These are phyloP conservation scores for Debaryomyces subglobosus DNA, from an alignment of 1,139 yeast genomes.

Conservation along the genomic window DNA sequence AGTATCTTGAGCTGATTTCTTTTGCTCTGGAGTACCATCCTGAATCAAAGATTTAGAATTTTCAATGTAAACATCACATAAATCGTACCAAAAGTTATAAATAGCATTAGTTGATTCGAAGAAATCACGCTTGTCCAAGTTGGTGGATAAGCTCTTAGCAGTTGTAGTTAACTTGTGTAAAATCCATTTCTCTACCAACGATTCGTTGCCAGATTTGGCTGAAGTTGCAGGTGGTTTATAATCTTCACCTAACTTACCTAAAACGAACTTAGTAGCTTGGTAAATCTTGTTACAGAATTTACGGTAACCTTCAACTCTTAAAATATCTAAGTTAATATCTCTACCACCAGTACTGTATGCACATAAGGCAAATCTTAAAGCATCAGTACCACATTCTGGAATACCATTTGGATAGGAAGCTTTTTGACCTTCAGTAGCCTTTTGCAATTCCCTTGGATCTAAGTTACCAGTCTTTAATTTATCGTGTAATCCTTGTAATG, in stretches of 20 bases:
- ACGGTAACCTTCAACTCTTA: conserved; percentile 98
- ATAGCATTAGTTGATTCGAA: conserved; percentile 83
- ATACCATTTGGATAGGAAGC: conserved; percentile 94
- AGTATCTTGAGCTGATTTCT: conserved; percentile 90
- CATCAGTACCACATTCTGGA: conserved; percentile 99
- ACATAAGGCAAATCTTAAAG: conserved; percentile 95
- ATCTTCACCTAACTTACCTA: conserved; percentile 89
- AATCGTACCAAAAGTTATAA: conserved; percentile 94
- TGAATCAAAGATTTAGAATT: conserved; percentile 90
- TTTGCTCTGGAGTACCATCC: conserved; percentile 85
- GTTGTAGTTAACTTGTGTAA: conserved; percentile 80
- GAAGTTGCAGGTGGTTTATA: conserved; percentile 74
- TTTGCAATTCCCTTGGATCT: conserved; percentile 85
- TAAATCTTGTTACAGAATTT: conserved; percentile 99
- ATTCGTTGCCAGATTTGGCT: conserved; percentile 74
- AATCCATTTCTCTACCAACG: conserved; percentile 96
- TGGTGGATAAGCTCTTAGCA: conserved; percentile 62
- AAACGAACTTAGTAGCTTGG: conserved; percentile 97
- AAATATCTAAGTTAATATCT: conserved; percentile 92
- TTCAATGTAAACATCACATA: conserved; percentile 97
- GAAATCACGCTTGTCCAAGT: conserved; percentile 85
- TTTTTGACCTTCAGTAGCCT: conserved; percentile 87
- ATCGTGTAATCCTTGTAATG: conserved; percentile 77
- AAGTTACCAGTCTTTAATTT: conserved; percentile 81
- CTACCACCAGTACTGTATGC: conserved; percentile 99